Conservation (phyloP, 257 asterid species). For the Coffea canephora region DNA sequence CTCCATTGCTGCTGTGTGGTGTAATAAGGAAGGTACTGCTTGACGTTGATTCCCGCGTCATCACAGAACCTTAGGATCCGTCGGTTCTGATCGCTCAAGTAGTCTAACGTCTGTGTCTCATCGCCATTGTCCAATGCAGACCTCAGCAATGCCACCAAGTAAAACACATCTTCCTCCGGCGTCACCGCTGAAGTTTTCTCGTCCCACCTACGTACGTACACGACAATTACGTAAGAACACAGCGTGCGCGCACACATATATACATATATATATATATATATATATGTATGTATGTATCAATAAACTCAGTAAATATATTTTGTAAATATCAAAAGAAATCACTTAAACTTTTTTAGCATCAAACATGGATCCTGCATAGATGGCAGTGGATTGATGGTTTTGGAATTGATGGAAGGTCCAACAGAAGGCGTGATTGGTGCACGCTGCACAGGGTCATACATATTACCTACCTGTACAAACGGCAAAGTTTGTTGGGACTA, state of each 20-base stretch:
- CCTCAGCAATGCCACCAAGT: conserved; percentile 64
- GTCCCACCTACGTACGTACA: conserved; percentile 49
- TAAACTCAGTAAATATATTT: too few species aligned
- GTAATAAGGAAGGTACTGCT: conserved; percentile 83
- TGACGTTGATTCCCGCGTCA: conserved; percentile 38
- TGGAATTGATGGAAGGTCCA: not conserved
- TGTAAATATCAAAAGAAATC: too few species aligned
- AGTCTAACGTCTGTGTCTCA: conserved; percentile 49
- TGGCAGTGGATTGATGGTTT: not conserved
- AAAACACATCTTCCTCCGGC: conserved; percentile 70
- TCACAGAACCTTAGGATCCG: conserved; percentile 52
- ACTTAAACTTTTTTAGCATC: too few species aligned
- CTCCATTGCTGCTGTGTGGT: conserved; percentile 59
- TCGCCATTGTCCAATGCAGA: conserved; percentile 60
- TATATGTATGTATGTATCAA: too few species aligned
- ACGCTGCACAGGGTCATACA: not conserved
- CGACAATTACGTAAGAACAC: too few species aligned
- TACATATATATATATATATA: too few species aligned
- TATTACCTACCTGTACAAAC: conserved; percentile 12
- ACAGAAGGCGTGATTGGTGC: conserved; percentile 1
- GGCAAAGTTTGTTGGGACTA: conserved; percentile 15
- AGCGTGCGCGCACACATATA: too few species aligned
- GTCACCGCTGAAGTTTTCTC: conserved; percentile 56
- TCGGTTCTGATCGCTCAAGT: conserved; percentile 49
- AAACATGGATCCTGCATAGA: too few species aligned